These are phyloP conservation scores for Pouteria campechiana DNA, from an alignment of 179 eudicot genomes.

Conservation along the genomic window DNA sequence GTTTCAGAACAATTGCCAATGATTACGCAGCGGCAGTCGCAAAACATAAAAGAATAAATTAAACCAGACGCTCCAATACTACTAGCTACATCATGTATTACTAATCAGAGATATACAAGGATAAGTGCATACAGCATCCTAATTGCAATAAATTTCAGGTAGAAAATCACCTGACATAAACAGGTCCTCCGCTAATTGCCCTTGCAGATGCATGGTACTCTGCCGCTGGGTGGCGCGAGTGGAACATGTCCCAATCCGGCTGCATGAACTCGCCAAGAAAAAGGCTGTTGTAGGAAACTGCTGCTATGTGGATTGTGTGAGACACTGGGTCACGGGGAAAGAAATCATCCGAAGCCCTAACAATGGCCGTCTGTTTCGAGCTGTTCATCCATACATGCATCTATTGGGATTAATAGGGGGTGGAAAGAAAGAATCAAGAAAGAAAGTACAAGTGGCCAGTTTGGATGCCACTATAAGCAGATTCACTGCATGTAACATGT, in stretches of 20 bases:
- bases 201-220: slow-evolving; percentile 96
- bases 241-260: slow-evolving; percentile 99
- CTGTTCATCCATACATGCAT: slow-evolving; percentile 16
- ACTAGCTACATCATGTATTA: not conserved
- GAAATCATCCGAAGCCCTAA: slow-evolving; percentile 98
- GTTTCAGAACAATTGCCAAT: slow-evolving; percentile 8
- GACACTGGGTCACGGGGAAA: slow-evolving; percentile 81
- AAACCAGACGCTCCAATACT: not conserved
- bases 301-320: slow-evolving; percentile 92
- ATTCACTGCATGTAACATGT: too few species aligned
- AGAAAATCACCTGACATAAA: slow-evolving; percentile 63
- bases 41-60: not conserved
- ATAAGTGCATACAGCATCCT: too few species aligned
- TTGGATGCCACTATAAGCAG: too few species aligned
- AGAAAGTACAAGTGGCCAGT: too few species aligned
- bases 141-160: not conserved
- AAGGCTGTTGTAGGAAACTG: slow-evolving; percentile 85
- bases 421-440: not conserved
- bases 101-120: not conserved
- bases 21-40: too few species aligned
- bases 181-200: slow-evolving; percentile 93
- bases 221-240: slow-evolving; percentile 84
- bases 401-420: not conserved
- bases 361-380: slow-evolving; percentile 85
- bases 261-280: slow-evolving; percentile 96